Evolutionary conservation across 2,329 filamentous ascomycete species (phyloP).

Genomic region (Xylaria sp.): DNA sequence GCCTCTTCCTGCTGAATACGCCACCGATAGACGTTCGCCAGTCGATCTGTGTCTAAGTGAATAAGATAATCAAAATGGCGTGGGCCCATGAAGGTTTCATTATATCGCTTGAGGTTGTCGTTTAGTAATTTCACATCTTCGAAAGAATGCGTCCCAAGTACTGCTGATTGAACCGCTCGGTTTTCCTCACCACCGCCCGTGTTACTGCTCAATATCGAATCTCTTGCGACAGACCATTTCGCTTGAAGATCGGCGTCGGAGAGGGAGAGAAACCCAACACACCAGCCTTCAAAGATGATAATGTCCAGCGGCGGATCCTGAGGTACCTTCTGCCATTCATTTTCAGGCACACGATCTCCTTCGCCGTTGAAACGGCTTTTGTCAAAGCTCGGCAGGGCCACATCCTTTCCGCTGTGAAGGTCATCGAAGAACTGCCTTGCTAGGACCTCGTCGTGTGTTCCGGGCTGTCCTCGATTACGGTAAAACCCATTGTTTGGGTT

Average conservation of each 20-base stretch:
- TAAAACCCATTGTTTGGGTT: neutral
- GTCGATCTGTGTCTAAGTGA: neutral
- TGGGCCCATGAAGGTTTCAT: neutral
- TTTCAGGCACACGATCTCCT: neutral
- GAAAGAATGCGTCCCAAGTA: neutral
- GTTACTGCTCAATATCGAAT: neutral
- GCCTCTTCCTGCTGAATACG: conserved; percentile 4
- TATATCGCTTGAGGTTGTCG: neutral
- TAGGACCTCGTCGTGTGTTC: conserved; percentile 8
- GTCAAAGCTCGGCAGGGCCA: conserved; percentile 1
- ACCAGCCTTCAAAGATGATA: conserved; percentile 1
- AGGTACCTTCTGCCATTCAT: neutral
- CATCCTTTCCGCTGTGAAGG: neutral
- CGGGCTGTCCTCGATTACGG: neutral
- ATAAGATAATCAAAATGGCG: neutral
- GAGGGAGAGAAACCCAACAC: neutral
- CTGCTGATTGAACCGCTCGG: neutral
- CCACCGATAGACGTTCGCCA: conserved; percentile 1
- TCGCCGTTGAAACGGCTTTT: conserved; percentile 8
- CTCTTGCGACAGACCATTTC: neutral
- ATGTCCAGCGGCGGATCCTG: neutral
- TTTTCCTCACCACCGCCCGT: neutral
- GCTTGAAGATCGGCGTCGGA: neutral
- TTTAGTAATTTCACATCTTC: neutral
- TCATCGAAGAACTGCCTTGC: neutral